Conservation (phyloP, 306 rosid species). For the Glycine latifolia region DNA sequence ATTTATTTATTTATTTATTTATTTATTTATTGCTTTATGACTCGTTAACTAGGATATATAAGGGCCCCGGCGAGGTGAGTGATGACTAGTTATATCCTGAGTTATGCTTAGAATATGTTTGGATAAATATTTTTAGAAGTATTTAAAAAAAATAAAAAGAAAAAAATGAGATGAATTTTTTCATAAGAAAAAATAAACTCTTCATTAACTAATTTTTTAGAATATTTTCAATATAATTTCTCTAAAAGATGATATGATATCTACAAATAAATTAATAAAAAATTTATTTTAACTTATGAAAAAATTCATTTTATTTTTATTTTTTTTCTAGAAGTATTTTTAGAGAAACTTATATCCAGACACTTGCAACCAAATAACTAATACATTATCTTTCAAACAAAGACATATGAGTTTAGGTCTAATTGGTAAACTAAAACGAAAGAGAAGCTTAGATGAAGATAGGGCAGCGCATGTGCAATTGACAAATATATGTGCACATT, state of each 20-base stretch:
- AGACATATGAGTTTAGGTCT: neutral
- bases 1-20: neutral
- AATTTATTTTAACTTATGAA: too few relatives aligned
- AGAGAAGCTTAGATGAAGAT: constrained; percentile 10
- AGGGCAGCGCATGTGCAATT: neutral
- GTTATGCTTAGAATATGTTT: constrained; percentile 34
- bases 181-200: too few relatives aligned
- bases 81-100: neutral
- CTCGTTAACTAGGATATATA: constrained; percentile 29
- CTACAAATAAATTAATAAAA: too few relatives aligned
- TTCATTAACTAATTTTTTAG: too few relatives aligned
- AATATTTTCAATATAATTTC: too few relatives aligned
- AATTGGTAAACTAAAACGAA: neutral
- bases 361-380: constrained; percentile 2
- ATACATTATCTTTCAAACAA: constrained; percentile 14
- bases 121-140: too few relatives aligned
- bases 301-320: too few relatives aligned
- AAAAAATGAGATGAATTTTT: too few relatives aligned
- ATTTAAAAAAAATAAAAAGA: too few relatives aligned
- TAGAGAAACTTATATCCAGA: too few relatives aligned
- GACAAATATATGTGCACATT: constrained; percentile 4
- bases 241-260: too few relatives aligned
- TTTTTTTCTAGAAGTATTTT: too few relatives aligned
- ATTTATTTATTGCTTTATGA: neutral
- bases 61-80: neutral